Percentiles rank a stretch among this genome's conserved stretches.
These are phyloP conservation scores for Daphne laureola DNA, from an alignment of 441 rosid species.

Conservation along the genomic window DNA sequence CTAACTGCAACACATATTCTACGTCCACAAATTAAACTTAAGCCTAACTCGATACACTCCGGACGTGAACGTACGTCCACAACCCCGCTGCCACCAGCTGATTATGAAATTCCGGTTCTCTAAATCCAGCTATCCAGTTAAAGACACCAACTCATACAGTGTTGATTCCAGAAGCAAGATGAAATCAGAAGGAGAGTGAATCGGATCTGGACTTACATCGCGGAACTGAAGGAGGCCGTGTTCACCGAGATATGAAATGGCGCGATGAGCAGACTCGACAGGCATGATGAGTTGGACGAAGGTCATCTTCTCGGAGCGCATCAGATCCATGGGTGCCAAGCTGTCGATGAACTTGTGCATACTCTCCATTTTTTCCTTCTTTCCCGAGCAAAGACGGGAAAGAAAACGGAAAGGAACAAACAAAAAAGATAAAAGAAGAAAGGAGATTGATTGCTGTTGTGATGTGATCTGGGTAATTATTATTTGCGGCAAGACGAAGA, in stretches of 20 bases:
- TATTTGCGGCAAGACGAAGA: too few species aligned
- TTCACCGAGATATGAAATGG: constrained; percentile 85
- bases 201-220: constrained; percentile 67
- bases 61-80: constrained; percentile 1
- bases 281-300: constrained; percentile 95
- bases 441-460: not conserved
- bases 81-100: not conserved
- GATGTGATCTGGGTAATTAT: constrained; percentile 6
- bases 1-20: too few species aligned
- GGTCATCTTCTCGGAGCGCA: constrained; percentile 96
- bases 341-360: constrained; percentile 60
- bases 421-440: too few species aligned
- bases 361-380: constrained; percentile 15
- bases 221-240: constrained; percentile 93
- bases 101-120: constrained; percentile 1
- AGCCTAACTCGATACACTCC: too few species aligned
- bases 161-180: constrained; percentile 3
- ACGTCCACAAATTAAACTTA: too few species aligned
- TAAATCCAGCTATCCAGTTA: not conserved
- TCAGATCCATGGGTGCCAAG: constrained; percentile 91
- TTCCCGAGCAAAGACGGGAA: constrained; percentile 21
- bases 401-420: not conserved
- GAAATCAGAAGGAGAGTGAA: constrained; percentile 14
- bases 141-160: not conserved
- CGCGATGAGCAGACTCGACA: constrained; percentile 86